Conservation (phyloP, 108 stramenopile genomes). For the Mediolabrus comicus region DNA sequence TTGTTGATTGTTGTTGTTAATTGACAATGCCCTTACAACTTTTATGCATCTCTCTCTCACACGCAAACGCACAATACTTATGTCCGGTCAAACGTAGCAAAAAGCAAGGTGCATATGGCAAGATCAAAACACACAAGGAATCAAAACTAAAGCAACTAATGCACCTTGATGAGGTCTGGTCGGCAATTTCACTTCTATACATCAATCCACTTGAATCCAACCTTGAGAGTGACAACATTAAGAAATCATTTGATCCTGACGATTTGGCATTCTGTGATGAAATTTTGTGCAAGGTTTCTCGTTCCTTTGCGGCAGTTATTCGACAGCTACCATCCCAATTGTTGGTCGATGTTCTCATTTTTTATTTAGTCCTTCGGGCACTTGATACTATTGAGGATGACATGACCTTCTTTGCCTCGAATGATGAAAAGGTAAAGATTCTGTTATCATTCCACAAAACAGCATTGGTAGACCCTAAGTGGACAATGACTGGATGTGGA, state of each 20-base stretch:
- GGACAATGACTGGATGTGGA: slow-evolving; percentile 91
- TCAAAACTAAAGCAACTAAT: slow-evolving; percentile 81
- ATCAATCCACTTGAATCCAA: slow-evolving; percentile 80
- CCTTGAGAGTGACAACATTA: slow-evolving; percentile 61
- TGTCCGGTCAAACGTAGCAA: slow-evolving; percentile 47
- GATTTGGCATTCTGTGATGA: slow-evolving; percentile 94
- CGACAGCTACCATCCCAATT: slow-evolving; percentile 86
- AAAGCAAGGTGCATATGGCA: slow-evolving; percentile 99
- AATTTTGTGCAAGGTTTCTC: slow-evolving; percentile 93
- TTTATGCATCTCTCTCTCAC: not conserved
- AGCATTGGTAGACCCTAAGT: slow-evolving; percentile 83
- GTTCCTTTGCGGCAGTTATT: slow-evolving; percentile 98
- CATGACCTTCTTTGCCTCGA: slow-evolving; percentile 84
- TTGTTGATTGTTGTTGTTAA: not conserved
- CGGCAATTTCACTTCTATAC: slow-evolving; percentile 79
- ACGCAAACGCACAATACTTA: not conserved
- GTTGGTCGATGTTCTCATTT: slow-evolving; percentile 92
- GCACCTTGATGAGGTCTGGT: slow-evolving; percentile 89
- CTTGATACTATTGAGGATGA: slow-evolving; percentile 99
- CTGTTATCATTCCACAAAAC: slow-evolving; percentile 86
- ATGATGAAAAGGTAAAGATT: slow-evolving; percentile 82
- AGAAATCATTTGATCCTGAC: slow-evolving; percentile 47
- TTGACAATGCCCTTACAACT: not conserved
- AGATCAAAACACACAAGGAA: slow-evolving; percentile 90
- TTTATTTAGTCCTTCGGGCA: slow-evolving; percentile 96